A percentile compares a stretch with the other conserved stretches of the same genome.
These are phyloP conservation scores for Naganishia sp. DNA, from an alignment of 1,284 basidiomycete species.

Conservation along the genomic window DNA sequence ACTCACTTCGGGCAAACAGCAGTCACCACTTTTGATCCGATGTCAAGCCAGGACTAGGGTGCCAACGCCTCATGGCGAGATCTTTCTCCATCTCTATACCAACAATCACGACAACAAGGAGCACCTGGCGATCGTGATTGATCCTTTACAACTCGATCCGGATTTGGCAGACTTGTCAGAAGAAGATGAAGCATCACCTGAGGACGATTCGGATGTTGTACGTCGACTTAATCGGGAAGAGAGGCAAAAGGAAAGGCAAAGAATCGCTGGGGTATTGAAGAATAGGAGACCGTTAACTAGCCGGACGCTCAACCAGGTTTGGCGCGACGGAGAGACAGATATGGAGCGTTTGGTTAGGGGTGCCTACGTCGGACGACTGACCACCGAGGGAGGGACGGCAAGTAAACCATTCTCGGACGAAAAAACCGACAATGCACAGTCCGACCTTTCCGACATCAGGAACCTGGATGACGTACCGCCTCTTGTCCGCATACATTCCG, in stretches of 20 bases:
- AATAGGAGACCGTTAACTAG: constrained; percentile 67
- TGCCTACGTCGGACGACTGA: constrained; percentile 84
- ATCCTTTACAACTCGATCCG: constrained; percentile 70
- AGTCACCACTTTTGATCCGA: constrained; percentile 40
- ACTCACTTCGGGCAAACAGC: constrained; percentile 11
- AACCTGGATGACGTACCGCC: constrained; percentile 59
- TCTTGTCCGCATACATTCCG: constrained; percentile 93
- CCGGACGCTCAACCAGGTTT: constrained; percentile 76
- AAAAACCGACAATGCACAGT: neutral
- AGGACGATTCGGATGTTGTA: constrained; percentile 11
- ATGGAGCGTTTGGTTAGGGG: constrained; percentile 92
- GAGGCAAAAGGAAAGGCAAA: constrained; percentile 11
- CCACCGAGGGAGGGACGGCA: constrained; percentile 41
- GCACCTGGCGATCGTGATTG: constrained; percentile 95
- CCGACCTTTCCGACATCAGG: constrained; percentile 1
- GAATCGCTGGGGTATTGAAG: constrained; percentile 34
- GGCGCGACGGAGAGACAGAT: constrained; percentile 84
- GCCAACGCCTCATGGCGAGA: constrained; percentile 91
- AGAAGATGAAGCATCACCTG: constrained; percentile 3
- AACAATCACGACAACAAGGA: constrained; percentile 85
- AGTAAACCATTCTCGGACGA: constrained; percentile 35
- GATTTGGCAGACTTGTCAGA: constrained; percentile 45
- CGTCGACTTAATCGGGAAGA: neutral
- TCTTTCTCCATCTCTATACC: constrained; percentile 88
- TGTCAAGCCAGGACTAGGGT: constrained; percentile 97